Conservation (phyloP, 2,329 filamentous ascomycete genomes). For the Metarhizium humberi region DNA sequence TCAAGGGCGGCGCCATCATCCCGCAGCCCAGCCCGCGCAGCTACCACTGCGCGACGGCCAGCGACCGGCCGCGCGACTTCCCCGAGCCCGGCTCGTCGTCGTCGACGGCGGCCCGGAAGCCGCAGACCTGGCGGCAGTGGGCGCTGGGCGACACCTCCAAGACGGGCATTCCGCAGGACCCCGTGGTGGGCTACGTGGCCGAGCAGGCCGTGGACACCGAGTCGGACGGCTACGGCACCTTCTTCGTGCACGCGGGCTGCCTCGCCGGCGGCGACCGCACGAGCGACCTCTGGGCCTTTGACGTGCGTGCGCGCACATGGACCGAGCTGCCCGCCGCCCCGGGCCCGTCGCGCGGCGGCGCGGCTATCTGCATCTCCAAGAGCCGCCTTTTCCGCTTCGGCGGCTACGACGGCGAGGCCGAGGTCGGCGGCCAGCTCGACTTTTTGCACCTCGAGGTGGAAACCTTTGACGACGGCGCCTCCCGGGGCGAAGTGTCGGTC, state of each 20-base stretch:
- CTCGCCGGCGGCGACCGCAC: slow-evolving; percentile 51
- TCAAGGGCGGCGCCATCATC: slow-evolving; percentile 28
- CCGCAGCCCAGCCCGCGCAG: slow-evolving; percentile 54
- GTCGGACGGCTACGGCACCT: slow-evolving; percentile 52
- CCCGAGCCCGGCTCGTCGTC: background rate
- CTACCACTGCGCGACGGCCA: slow-evolving; percentile 56
- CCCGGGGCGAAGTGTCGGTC: slow-evolving; percentile 40
- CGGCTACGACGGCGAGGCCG: slow-evolving; percentile 62
- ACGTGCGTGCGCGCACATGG: slow-evolving; percentile 56
- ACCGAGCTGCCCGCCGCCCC: slow-evolving; percentile 58
- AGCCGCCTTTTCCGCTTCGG: slow-evolving; percentile 69
- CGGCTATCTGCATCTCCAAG: slow-evolving; percentile 54
- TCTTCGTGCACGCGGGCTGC: slow-evolving; percentile 72
- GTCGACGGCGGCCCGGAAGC: slow-evolving; percentile 11
- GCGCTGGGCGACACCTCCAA: slow-evolving; percentile 43
- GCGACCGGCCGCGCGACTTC: slow-evolving; percentile 46
- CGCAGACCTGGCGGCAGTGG: slow-evolving; percentile 45
- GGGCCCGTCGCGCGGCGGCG: slow-evolving; percentile 55
- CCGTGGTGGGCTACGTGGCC: slow-evolving; percentile 47
- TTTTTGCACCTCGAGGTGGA: slow-evolving; percentile 50
- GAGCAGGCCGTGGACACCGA: slow-evolving; percentile 51
- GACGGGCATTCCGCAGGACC: slow-evolving; percentile 49
- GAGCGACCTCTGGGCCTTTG: slow-evolving; percentile 71
- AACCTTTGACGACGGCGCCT: slow-evolving; percentile 40
- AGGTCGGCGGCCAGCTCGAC: slow-evolving; percentile 65